These are phyloP conservation scores for Hanseniaspora lachancei DNA, from an alignment of 805 yeast species.

Conservation along the genomic window DNA sequence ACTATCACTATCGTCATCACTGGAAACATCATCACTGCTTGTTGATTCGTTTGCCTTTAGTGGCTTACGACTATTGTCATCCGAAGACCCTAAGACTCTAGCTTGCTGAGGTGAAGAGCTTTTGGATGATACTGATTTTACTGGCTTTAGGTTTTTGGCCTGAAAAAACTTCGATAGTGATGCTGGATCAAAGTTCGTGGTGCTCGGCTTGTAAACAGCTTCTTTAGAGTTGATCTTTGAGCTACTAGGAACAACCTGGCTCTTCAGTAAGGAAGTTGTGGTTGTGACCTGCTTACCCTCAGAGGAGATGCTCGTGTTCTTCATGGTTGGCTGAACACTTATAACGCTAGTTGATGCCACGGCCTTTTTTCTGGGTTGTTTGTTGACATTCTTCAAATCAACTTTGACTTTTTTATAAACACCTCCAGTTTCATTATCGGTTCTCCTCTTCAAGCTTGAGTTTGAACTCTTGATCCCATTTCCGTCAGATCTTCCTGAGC, in stretches of 20 bases:
- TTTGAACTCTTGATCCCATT: neutral
- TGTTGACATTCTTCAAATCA: neutral
- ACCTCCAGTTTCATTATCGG: neutral
- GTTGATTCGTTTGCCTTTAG: conserved; percentile 10
- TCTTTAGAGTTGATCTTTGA: neutral
- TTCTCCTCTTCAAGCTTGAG: neutral
- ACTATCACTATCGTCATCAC: conserved; percentile 14
- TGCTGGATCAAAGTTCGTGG: conserved; percentile 25
- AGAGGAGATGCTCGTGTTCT: conserved; percentile 7
- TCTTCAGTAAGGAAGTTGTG: neutral
- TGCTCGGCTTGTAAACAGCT: neutral
- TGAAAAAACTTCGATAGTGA: conserved; percentile 28
- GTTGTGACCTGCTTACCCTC: conserved; percentile 9
- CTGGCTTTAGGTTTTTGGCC: conserved; percentile 21
- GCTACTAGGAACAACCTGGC: neutral
- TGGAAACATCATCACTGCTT: conserved; percentile 10
- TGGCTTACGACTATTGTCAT: conserved; percentile 4
- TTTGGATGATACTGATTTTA: neutral
- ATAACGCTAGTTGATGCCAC: conserved; percentile 5
- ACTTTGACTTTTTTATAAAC: conserved; percentile 1
- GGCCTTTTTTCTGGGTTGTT: neutral
- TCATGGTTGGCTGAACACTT: conserved; percentile 10
- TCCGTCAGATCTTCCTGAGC: neutral
- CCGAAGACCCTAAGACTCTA: conserved; percentile 11
- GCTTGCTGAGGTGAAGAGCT: neutral